A percentile compares a stretch with the other conserved stretches of the same genome.
Conservation (phyloP, 768 basidiomycete genomes). For the Mycena epipterygia region DNA sequence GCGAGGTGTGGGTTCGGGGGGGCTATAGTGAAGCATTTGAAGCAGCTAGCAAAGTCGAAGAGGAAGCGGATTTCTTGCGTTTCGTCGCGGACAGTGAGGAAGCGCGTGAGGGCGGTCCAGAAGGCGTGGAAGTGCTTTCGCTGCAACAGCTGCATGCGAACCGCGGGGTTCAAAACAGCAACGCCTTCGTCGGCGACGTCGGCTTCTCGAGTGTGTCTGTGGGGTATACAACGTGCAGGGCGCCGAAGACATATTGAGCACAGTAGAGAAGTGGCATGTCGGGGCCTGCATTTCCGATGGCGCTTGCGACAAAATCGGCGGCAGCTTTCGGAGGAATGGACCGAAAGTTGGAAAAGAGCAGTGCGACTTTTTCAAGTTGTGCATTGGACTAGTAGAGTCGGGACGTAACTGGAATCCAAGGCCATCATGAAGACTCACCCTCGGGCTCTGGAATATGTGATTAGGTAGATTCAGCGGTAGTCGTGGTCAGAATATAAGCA, state of each 20-base stretch:
- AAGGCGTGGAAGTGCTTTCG: constrained; percentile 9
- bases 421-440: not conserved
- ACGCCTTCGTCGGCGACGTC: not conserved
- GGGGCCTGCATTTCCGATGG: constrained; percentile 1
- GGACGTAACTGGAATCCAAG: not conserved
- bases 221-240: constrained; percentile 9
- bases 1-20: not conserved
- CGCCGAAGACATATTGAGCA: not conserved
- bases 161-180: not conserved
- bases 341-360: not conserved
- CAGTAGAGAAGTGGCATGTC: not conserved
- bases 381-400: not conserved
- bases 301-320: constrained; percentile 1
- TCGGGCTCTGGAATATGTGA: too few species aligned
- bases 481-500: not conserved
- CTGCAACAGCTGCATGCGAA: constrained; percentile 9
- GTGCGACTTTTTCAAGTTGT: not conserved
- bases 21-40: not conserved
- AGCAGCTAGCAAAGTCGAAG: not conserved
- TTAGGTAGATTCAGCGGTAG: too few species aligned
- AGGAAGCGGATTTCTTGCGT: not conserved
- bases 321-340: not conserved
- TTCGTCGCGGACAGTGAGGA: constrained; percentile 5
- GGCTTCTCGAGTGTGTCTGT: not conserved
- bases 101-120: constrained; percentile 4